Base-by-base conservation (phyloP, 2,329 filamentous ascomycete genomes). In the Fusarium sp. region DNA sequence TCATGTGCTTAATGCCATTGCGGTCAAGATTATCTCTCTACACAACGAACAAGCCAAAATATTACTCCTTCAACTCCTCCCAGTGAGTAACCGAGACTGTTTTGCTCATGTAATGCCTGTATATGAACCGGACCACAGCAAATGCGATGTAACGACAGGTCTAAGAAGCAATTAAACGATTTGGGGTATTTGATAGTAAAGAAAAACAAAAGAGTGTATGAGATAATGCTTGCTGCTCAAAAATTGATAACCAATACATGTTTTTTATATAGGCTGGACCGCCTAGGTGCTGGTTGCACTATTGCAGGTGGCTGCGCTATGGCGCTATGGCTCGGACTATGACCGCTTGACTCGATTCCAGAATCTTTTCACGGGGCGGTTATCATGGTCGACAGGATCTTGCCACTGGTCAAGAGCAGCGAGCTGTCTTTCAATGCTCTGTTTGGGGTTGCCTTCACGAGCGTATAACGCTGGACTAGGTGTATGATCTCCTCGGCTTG, bases 341-440 rank as follows among this genome's bases (percentile, higher is more conserved):
- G 82, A 78, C 65, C 88, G 85, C 62, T 87, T 84, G 44, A 92
- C 88, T 67, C 86, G 87, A 71, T 92, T 89, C 90, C 90, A 92
- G 63, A 92, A 85, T 59, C 89, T 87, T 83, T 89, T 91, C 78
- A 92, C 87, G 6, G 89, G 85, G 9, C 87, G 86, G 56, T 84
- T 85, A 64, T 91, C 89, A 8, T 75, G 66, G 30, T 72, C 61
- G 17, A 65, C 65, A 12, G 76, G 62, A 47, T 81, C 55, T 28
- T 85, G 82, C 63, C 86, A 82, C 65, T 87, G 85, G 69, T 91
- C 89, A 44, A 90, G 83, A 26, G 87, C 86, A 3, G 86, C 84
- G 64, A 89, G 84, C 48, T 88, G 85, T 71, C 82, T 83, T 71
- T 90, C 88, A 54, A 90, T 85, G 76, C 85, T 88, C 50, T 88